Evolutionary conservation across 768 basidiomycete species (phyloP).

Genomic region (Amanita thiersii): DNA sequence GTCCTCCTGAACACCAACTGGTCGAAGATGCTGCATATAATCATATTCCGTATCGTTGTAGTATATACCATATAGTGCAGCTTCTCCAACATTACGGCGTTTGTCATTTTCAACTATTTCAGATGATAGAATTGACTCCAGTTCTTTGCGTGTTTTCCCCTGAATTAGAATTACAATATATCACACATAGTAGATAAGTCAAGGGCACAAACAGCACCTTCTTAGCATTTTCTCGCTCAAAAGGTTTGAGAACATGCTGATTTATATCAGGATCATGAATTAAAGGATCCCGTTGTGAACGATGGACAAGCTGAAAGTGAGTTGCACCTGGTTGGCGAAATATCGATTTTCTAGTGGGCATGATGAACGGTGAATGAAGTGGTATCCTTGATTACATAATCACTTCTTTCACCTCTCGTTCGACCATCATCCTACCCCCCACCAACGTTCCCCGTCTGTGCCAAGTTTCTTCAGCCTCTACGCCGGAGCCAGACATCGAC

Average conservation of each 20-base stretch:
- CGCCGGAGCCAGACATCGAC: not conserved
- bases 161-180: constrained; percentile 18
- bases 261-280: constrained; percentile 90
- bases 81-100: constrained; percentile 71
- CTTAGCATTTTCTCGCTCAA: constrained; percentile 64
- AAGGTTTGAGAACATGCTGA: constrained; percentile 80
- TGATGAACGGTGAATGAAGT: constrained; percentile 25
- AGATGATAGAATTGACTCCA: constrained; percentile 50
- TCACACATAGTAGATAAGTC: not conserved
- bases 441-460: not conserved
- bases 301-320: constrained; percentile 95
- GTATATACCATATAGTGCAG: constrained; percentile 81
- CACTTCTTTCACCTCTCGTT: constrained; percentile 18
- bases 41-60: constrained; percentile 96
- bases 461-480: not conserved
- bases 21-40: constrained; percentile 94
- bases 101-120: constrained; percentile 39
- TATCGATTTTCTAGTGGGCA: constrained; percentile 71
- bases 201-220: constrained; percentile 35
- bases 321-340: constrained; percentile 85
- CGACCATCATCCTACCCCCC: constrained; percentile 12
- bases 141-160: constrained; percentile 79
- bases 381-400: constrained; percentile 26
- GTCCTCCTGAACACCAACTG: constrained; percentile 68
- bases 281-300: constrained; percentile 92